Percentiles rank a stretch among this genome's conserved stretches.
Evolutionary conservation across 1,284 basidiomycete genomes (phyloP).

Genomic region (Cutaneotrichosporon daszewskae): DNA sequence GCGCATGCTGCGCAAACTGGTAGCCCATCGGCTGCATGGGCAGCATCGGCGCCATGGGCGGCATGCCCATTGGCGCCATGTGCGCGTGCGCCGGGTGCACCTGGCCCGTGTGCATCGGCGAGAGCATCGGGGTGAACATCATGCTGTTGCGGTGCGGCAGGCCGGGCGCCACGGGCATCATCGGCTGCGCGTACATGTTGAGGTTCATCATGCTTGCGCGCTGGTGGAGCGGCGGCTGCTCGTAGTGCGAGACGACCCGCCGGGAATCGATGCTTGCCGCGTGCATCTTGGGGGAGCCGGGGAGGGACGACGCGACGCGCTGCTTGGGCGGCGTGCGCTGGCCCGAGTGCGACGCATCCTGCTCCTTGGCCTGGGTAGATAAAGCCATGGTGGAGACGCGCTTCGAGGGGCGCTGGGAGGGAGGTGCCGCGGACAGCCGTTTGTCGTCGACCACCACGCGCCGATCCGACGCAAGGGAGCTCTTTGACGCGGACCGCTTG

Average conservation of each 20-base stretch:
- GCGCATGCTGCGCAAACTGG: constrained; percentile 3
- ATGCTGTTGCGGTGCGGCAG: not conserved
- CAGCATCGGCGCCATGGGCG: constrained; percentile 8
- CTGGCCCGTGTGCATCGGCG: constrained; percentile 1
- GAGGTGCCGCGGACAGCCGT: not conserved
- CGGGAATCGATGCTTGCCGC: constrained; percentile 6
- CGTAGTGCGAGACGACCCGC: constrained; percentile 13
- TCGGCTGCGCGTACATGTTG: constrained; percentile 5
- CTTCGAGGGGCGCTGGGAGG: not conserved
- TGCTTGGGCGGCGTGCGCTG: constrained; percentile 2
- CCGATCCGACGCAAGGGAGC: not conserved
- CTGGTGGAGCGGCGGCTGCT: not conserved
- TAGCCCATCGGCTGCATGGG: constrained; percentile 7
- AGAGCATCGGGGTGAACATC: not conserved
- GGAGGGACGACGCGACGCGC: constrained; percentile 11
- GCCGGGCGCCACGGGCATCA: not conserved
- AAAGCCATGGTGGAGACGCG: constrained; percentile 7
- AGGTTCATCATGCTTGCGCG: constrained; percentile 11
- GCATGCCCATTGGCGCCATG: constrained; percentile 2
- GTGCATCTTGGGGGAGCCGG: constrained; percentile 9
- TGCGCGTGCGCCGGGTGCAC: not conserved
- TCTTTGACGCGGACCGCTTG: too few species aligned
- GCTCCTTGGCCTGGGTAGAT: not conserved
- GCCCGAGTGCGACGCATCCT: not conserved
- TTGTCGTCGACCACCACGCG: not conserved